Conservation (phyloP, 83 land plant genomes). For the Picea abies region DNA sequence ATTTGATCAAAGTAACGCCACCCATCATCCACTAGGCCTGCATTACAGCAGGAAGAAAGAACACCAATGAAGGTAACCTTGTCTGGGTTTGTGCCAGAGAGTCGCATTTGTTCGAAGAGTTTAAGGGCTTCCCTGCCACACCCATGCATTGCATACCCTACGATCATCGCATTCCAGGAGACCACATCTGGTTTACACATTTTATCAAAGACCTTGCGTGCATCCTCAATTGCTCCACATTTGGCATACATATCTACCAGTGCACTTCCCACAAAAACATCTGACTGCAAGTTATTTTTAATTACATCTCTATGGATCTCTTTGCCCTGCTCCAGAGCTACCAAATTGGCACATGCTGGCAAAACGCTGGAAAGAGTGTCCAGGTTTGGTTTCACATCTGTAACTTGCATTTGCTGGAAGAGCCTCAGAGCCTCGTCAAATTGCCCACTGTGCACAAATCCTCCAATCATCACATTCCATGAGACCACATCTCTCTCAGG, state of each 20-base stretch:
- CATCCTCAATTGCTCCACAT: not conserved
- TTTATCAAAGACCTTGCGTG: not conserved
- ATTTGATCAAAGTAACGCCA: conserved; percentile 27
- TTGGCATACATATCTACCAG: conserved; percentile 9
- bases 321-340: conserved; percentile 9
- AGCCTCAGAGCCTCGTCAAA: not conserved
- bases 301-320: conserved; percentile 6
- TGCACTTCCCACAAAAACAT: not conserved
- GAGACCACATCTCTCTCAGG: conserved; percentile 1
- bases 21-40: not conserved
- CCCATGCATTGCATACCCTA: conserved; percentile 14
- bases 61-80: conserved; percentile 10
- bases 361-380: not conserved
- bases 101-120: not conserved
- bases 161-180: conserved; percentile 8
- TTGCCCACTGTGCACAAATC: not conserved
- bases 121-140: not conserved
- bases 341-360: conserved; percentile 11
- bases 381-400: not conserved
- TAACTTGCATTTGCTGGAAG: not conserved
- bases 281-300: not conserved
- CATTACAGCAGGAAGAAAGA: conserved; percentile 12
- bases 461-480: conserved; percentile 10
- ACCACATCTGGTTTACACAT: not conserved
- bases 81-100: not conserved